phyloP scores from a whole-genome alignment of 257 asterid genomes.

The Nicotiana tomentosiformis region DNA sequence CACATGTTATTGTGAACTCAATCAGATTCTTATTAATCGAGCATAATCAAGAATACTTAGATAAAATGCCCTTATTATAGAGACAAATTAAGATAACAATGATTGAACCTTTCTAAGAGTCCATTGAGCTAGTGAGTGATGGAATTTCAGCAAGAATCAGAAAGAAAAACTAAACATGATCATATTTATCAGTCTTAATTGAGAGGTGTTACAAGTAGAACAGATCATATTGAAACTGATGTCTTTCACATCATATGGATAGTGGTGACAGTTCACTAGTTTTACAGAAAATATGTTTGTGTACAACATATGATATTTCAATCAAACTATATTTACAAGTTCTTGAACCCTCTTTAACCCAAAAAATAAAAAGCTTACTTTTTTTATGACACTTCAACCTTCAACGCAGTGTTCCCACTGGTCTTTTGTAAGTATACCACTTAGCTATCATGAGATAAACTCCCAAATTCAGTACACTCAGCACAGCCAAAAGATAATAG shows the following conservation, averaged over 20 bases:
- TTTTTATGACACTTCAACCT: not conserved
- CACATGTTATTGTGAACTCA: no score
- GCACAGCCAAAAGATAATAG: constrained; percentile 45
- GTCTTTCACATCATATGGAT: not conserved
- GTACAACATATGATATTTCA: not conserved
- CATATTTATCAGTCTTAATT: not conserved
- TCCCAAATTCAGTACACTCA: constrained; percentile 51
- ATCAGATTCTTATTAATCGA: no score
- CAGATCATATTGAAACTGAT: not conserved
- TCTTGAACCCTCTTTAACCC: not conserved
- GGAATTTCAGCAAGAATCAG: not conserved
- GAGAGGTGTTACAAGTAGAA: not conserved
- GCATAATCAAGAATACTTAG: no score
- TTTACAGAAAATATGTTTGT: not conserved
- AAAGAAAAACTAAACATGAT: not conserved
- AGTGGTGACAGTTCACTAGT: not conserved
- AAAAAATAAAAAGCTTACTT: not conserved
- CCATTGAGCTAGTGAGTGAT: not conserved
- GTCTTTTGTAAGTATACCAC: constrained; percentile 50
- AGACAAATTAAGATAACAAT: not conserved
- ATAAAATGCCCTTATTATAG: not conserved
- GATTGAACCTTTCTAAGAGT: not conserved
- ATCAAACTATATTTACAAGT: not conserved
- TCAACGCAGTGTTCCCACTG: constrained; percentile 35
- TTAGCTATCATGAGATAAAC: constrained; percentile 42